Conservation (phyloP, 768 basidiomycete species). For the Lactarius tabidus region DNA sequence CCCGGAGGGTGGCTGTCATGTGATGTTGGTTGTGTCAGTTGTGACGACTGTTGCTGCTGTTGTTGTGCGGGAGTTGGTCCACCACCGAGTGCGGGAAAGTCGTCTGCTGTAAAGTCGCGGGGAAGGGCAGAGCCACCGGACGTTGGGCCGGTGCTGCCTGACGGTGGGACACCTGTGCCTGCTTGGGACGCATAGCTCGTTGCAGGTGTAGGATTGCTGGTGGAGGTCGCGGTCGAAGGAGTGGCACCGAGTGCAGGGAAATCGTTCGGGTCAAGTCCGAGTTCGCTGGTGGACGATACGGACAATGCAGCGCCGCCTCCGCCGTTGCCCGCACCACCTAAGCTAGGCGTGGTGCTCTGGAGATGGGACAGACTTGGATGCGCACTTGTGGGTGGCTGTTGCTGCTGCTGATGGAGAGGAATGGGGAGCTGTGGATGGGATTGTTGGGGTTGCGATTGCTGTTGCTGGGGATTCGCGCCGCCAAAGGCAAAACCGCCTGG, state of each 20-base stretch:
- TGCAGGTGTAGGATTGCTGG: slow-evolving; percentile 35
- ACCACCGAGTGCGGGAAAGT: slow-evolving; percentile 84
- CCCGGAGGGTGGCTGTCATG: slow-evolving; percentile 60
- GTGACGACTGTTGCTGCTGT: slow-evolving; percentile 31
- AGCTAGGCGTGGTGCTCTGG: slow-evolving; percentile 41
- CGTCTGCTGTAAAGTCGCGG: slow-evolving; percentile 79
- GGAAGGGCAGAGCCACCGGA: slow-evolving; percentile 39
- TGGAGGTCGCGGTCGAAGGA: slow-evolving; percentile 39
- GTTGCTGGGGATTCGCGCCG: slow-evolving; percentile 44
- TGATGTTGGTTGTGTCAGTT: slow-evolving; percentile 34
- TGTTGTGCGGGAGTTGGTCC: slow-evolving; percentile 46
- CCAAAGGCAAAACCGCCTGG: slow-evolving; percentile 62
- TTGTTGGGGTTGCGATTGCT: slow-evolving; percentile 31
- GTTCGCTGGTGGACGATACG: slow-evolving; percentile 64
- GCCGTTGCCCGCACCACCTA: slow-evolving; percentile 16
- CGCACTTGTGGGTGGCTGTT: slow-evolving; percentile 45
- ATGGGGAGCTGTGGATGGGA: slow-evolving; percentile 36
- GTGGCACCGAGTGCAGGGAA: slow-evolving; percentile 81
- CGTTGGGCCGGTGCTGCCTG: slow-evolving; percentile 33
- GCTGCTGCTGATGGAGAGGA: slow-evolving; percentile 41
- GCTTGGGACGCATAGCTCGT: slow-evolving; percentile 85
- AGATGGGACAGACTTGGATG: slow-evolving; percentile 54
- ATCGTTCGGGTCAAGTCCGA: slow-evolving; percentile 80
- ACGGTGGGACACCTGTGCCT: slow-evolving; percentile 55
- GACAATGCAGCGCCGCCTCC: slow-evolving; percentile 48